These are phyloP conservation scores for Arthrobotrys pseudoclavata DNA, from an alignment of 2,329 filamentous ascomycete genomes.

Conservation along the genomic window DNA sequence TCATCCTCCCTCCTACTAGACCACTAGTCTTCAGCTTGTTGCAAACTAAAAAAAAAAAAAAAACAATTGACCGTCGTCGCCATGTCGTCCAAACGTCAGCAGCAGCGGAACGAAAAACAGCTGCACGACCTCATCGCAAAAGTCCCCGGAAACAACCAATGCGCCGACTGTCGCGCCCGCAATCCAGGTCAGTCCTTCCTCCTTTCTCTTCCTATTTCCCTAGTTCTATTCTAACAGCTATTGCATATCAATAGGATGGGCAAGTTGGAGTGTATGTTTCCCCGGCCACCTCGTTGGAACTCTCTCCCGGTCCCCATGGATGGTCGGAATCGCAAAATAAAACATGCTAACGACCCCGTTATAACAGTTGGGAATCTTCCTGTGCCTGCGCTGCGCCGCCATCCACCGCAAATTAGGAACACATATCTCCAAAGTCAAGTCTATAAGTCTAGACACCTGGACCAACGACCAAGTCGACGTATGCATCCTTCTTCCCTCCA, in stretches of 20 bases:
- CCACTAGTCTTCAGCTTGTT: too few relatives aligned
- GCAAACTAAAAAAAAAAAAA: not conserved
- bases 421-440: slow-evolving; percentile 99
- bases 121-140: slow-evolving; percentile 89
- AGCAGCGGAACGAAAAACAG: slow-evolving; percentile 93
- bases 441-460: slow-evolving; percentile 98
- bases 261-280: slow-evolving; percentile 89
- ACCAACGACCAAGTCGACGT: slow-evolving; percentile 96
- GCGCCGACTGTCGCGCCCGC: slow-evolving; percentile 90
- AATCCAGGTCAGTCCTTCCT: slow-evolving; percentile 79
- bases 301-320: not conserved
- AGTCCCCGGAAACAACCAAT: slow-evolving; percentile 89
- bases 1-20: too few relatives aligned
- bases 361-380: slow-evolving; percentile 85
- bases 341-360: slow-evolving; percentile 29
- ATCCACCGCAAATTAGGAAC: slow-evolving; percentile 97
- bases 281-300: slow-evolving; percentile 16
- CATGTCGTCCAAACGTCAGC: slow-evolving; percentile 80
- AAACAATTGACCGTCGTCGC: not conserved
- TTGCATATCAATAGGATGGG: slow-evolving; percentile 77
- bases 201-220: not conserved
- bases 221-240: slow-evolving; percentile 4
- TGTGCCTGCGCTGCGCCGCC: slow-evolving; percentile 97
- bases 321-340: slow-evolving; percentile 18
- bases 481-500: slow-evolving; percentile 65